Conservation (phyloP, 768 basidiomycete genomes). For the Amanita subjunquillea region DNA sequence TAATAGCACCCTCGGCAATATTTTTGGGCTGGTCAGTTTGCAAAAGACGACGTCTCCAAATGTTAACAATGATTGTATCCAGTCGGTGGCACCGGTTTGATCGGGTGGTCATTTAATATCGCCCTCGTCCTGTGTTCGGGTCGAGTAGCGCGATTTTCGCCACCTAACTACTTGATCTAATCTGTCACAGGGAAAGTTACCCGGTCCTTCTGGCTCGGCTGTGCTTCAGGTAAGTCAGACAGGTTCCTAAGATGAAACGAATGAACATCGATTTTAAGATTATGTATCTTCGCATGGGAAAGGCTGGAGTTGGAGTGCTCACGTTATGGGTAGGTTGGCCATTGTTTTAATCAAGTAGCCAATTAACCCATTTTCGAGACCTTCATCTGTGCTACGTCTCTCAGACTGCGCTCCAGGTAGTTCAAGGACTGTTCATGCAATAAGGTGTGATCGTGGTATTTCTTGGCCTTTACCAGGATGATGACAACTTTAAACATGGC, state of each 20-base stretch:
- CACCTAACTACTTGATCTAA: not conserved
- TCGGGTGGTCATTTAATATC: constrained; percentile 85
- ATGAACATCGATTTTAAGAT: constrained; percentile 33
- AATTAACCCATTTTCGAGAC: constrained; percentile 22
- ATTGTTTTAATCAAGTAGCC: not conserved
- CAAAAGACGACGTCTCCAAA: not conserved
- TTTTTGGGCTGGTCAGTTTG: constrained; percentile 40
- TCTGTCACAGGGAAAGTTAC: constrained; percentile 41
- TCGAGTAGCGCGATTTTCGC: constrained; percentile 18
- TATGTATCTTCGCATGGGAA: constrained; percentile 68
- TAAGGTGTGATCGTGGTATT: constrained; percentile 67
- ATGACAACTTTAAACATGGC: constrained; percentile 21
- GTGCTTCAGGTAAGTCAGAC: constrained; percentile 44
- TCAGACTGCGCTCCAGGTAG: constrained; percentile 74
- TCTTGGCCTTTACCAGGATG: not conserved
- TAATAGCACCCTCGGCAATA: constrained; percentile 42
- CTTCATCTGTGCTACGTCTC: constrained; percentile 77
- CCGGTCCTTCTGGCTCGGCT: constrained; percentile 61
- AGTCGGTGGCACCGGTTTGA: constrained; percentile 67
- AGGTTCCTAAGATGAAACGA: not conserved
- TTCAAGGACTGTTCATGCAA: constrained; percentile 78
- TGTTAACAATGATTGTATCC: not conserved
- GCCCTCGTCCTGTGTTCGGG: constrained; percentile 80
- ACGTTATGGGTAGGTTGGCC: constrained; percentile 57
- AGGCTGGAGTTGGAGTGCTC: constrained; percentile 62